phyloP scores from a whole-genome alignment of 148 eudicot genomes.

The Amaranthus cruentus region DNA sequence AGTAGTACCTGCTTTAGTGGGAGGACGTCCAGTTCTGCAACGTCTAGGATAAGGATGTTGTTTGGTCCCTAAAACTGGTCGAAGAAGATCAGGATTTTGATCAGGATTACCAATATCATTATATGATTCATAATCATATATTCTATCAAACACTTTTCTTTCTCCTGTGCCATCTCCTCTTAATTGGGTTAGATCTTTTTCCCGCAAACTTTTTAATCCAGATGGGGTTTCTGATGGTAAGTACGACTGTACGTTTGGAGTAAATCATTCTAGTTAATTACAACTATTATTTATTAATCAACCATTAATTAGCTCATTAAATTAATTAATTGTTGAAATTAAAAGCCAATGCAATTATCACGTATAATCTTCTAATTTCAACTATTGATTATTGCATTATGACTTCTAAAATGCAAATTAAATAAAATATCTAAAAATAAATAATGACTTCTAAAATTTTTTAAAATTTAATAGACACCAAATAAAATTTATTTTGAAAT shows the following conservation, averaged over 20 bases:
- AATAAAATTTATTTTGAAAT: too few species aligned
- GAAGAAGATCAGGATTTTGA: conserved; percentile 15
- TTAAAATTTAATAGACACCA: too few species aligned
- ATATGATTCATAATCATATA: conserved; percentile 53
- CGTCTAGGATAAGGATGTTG: conserved; percentile 62
- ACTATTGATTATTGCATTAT: too few species aligned
- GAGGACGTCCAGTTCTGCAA: conserved; percentile 52
- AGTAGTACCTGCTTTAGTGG: conserved; percentile 29
- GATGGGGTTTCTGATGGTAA: conserved; percentile 46
- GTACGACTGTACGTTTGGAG: conserved; percentile 19
- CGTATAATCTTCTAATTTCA: too few species aligned
- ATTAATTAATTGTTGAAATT: too few species aligned
- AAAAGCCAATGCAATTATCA: too few species aligned
- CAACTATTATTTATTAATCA: too few species aligned
- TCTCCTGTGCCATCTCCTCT: conserved; percentile 47
- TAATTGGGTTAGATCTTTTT: conserved; percentile 35
- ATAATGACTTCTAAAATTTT: too few species aligned
- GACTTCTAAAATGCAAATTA: too few species aligned
- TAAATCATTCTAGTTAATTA: background rate
- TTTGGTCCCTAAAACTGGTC: conserved; percentile 51
- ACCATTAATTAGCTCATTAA: too few species aligned
- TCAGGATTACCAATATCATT: conserved; percentile 54
- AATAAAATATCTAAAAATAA: too few species aligned
- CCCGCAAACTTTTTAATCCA: conserved; percentile 31
- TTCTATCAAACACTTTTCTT: conserved; percentile 32